These are phyloP conservation scores for Fusarium ramigenum DNA, from an alignment of 2,329 filamentous ascomycete genomes.

Conservation along the genomic window DNA sequence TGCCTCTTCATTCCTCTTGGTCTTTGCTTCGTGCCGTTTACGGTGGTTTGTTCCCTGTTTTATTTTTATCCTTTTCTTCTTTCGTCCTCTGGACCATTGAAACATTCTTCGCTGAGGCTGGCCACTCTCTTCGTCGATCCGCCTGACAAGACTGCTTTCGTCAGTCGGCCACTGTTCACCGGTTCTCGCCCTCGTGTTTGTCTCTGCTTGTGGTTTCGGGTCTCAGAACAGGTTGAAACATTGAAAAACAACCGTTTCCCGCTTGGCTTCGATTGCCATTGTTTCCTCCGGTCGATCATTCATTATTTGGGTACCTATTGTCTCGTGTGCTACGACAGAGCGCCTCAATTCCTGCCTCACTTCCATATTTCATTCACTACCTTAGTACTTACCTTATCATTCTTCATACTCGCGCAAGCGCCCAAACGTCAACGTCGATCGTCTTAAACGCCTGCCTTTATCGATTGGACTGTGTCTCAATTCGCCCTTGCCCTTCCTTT, in stretches of 20 bases:
- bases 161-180: conserved; percentile 17
- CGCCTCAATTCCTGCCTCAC: conserved; percentile 18
- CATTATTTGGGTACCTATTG: neutral
- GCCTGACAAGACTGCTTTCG: conserved; percentile 7
- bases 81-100: conserved; percentile 7
- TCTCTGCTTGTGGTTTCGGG: conserved; percentile 12
- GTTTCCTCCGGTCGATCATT: conserved; percentile 26
- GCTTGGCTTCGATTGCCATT: neutral
- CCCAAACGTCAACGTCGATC: conserved; percentile 32
- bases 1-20: conserved; percentile 30
- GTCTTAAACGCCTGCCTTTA: conserved; percentile 18
- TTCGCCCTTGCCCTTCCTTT: conserved; percentile 15
- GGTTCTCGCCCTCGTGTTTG: conserved; percentile 11
- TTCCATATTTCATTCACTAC: neutral
- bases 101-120: conserved; percentile 34
- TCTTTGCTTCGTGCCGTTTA: conserved; percentile 18
- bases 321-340: conserved; percentile 22
- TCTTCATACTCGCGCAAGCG: conserved; percentile 17
- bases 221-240: conserved; percentile 28
- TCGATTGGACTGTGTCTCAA: conserved; percentile 1
- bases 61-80: conserved; percentile 6
- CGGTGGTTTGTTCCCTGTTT: conserved; percentile 16
- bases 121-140: conserved; percentile 11
- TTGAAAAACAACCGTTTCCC: conserved; percentile 31
- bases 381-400: neutral